Percentiles rank a stretch among this genome's conserved stretches.
These are phyloP conservation scores for Cordyceps cateniannulata DNA, from an alignment of 2,329 filamentous ascomycete species.

Conservation along the genomic window DNA sequence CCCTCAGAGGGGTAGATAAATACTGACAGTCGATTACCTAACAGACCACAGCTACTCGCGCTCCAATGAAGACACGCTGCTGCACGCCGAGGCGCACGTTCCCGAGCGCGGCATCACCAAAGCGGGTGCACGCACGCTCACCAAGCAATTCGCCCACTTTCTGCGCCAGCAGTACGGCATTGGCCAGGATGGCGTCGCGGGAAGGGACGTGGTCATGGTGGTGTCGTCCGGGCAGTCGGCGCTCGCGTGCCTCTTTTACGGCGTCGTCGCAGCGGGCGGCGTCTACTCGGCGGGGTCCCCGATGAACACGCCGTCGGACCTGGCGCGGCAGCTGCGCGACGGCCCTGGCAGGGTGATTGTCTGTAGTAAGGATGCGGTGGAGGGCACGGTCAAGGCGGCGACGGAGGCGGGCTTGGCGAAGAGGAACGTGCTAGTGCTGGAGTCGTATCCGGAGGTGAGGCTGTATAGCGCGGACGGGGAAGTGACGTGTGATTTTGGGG, in stretches of 20 bases:
- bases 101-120: conserved; percentile 49
- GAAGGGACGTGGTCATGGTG: conserved; percentile 45
- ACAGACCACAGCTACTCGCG: conserved; percentile 28
- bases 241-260: conserved; percentile 47
- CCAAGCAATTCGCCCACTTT: conserved; percentile 47
- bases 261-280: conserved; percentile 51
- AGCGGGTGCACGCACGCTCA: conserved; percentile 38
- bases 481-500: conserved; percentile 22
- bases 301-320: conserved; percentile 41
- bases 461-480: conserved; percentile 22
- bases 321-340: conserved; percentile 38
- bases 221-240: conserved; percentile 51
- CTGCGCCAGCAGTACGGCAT: conserved; percentile 47
- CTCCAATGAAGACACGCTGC: conserved; percentile 39
- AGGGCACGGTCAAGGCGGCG: conserved; percentile 42
- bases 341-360: conserved; percentile 30
- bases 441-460: conserved; percentile 26
- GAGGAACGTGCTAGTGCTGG: conserved; percentile 44
- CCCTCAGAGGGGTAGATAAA: background rate
- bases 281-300: conserved; percentile 51
- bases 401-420: conserved; percentile 36
- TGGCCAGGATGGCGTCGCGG: conserved; percentile 42
- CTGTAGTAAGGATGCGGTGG: conserved; percentile 41
- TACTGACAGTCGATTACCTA: background rate
- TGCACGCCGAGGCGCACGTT: conserved; percentile 53